These are phyloP conservation scores for Flaveria sonorensis DNA, from an alignment of 129 eudicot genomes.

Conservation along the genomic window DNA sequence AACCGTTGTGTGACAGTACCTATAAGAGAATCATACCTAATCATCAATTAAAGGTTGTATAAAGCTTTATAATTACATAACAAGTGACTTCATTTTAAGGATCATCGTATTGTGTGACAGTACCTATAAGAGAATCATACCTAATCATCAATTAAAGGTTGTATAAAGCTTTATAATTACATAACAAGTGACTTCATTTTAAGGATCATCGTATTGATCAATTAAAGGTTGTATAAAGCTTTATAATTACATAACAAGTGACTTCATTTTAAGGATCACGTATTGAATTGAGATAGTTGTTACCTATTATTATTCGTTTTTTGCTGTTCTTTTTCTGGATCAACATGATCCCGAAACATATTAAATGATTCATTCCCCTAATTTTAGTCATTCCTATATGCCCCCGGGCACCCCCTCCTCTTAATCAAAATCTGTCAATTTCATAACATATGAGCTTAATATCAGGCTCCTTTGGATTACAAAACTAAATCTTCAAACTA, in stretches of 20 bases:
- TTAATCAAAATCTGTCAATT: constrained; percentile 31
- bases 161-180: not conserved
- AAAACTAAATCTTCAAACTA: too few relatives aligned
- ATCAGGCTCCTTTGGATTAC: not conserved
- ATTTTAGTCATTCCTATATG: constrained; percentile 49
- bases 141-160: not conserved
- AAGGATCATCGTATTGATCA: too few relatives aligned
- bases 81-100: constrained; percentile 5
- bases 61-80: not conserved
- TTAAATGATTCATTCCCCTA: constrained; percentile 52
- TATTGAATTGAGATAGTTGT: constrained; percentile 30
- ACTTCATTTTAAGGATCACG: constrained; percentile 19
- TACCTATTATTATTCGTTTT: constrained; percentile 56
- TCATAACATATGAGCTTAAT: constrained; percentile 7
- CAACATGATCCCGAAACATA: constrained; percentile 46
- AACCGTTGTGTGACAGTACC: not conserved
- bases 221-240: not conserved
- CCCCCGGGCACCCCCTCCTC: constrained; percentile 26
- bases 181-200: not conserved
- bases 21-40: not conserved
- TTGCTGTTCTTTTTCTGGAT: constrained; percentile 63
- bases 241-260: not conserved
- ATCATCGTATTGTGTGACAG: not conserved
- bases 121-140: not conserved
- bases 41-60: not conserved